phyloP scores from a whole-genome alignment of 176 grass and related monocot species.

The Eleusine coracana region DNA sequence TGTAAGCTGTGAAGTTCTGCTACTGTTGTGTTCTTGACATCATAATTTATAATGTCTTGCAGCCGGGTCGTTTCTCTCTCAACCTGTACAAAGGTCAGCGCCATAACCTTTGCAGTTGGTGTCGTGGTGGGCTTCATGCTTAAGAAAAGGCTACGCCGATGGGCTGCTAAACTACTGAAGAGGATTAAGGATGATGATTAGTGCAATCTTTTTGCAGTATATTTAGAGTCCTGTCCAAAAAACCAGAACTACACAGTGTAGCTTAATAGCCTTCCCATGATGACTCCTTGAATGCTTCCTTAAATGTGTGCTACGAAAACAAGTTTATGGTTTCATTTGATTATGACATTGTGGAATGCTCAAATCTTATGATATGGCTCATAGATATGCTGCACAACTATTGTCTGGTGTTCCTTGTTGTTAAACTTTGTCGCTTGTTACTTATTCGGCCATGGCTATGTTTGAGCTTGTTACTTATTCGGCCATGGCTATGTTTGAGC shows the following conservation, averaged over 20 bases:
- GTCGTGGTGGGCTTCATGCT: constrained; percentile 68
- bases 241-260: neutral
- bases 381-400: neutral
- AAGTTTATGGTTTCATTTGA: neutral
- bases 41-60: constrained; percentile 7
- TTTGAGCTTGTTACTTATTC: neutral
- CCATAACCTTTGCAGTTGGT: constrained; percentile 66
- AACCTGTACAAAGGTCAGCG: constrained; percentile 66
- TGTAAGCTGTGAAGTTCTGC: neutral
- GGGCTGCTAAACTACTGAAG: constrained; percentile 69
- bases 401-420: neutral
- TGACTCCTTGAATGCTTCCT: neutral
- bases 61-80: constrained; percentile 68
- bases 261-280: neutral
- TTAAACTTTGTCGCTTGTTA: neutral
- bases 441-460: neutral
- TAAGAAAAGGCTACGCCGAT: constrained; percentile 64
- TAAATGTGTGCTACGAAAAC: neutral
- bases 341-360: neutral
- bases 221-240: constrained; percentile 3
- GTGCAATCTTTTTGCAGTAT: neutral
- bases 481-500: too few species aligned
- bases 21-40: neutral
- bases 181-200: constrained; percentile 67
- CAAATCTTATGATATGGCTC: neutral